phyloP scores from a whole-genome alignment of 2,329 filamentous ascomycete genomes.

The Diaporthe velutina region DNA sequence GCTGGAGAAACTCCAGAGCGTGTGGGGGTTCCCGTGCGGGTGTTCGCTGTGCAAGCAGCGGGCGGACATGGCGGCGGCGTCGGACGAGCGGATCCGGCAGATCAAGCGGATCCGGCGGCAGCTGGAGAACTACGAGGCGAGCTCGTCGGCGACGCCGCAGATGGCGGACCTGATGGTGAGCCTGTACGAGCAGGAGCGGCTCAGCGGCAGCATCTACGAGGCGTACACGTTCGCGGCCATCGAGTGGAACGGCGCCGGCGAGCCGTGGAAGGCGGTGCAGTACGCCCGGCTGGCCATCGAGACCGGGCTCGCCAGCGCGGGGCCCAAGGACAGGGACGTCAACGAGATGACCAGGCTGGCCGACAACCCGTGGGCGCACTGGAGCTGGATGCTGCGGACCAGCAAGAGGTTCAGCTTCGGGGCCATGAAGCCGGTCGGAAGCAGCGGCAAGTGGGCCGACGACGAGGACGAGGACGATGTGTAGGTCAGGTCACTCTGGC shows the following conservation, averaged over 20 bases:
- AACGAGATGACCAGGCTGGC: conserved; percentile 51
- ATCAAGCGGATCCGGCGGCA: conserved; percentile 48
- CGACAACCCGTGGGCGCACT: conserved; percentile 53
- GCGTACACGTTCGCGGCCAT: conserved; percentile 54
- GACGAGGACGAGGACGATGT: conserved; percentile 6
- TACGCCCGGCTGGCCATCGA: conserved; percentile 55
- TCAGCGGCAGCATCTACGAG: conserved; percentile 51
- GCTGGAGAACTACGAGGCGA: conserved; percentile 48
- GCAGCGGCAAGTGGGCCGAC: not conserved
- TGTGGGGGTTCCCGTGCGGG: conserved; percentile 57
- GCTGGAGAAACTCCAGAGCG: conserved; percentile 46
- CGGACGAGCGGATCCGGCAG: conserved; percentile 54
- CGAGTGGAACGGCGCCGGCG: conserved; percentile 54
- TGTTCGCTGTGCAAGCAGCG: conserved; percentile 54
- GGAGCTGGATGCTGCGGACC: conserved; percentile 55
- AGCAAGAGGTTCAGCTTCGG: conserved; percentile 50
- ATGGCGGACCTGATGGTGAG: conserved; percentile 56
- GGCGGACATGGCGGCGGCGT: conserved; percentile 45
- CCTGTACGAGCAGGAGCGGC: conserved; percentile 55
- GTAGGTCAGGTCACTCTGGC: not conserved
- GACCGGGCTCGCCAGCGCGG: conserved; percentile 48
- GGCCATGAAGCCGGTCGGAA: conserved; percentile 31
- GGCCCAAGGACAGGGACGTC: conserved; percentile 49
- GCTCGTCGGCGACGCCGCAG: conserved; percentile 49
- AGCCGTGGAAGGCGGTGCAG: conserved; percentile 54